Evolutionary conservation across 1,139 yeast genomes (phyloP).

Genomic region (Lodderomyces parapsilosis): DNA sequence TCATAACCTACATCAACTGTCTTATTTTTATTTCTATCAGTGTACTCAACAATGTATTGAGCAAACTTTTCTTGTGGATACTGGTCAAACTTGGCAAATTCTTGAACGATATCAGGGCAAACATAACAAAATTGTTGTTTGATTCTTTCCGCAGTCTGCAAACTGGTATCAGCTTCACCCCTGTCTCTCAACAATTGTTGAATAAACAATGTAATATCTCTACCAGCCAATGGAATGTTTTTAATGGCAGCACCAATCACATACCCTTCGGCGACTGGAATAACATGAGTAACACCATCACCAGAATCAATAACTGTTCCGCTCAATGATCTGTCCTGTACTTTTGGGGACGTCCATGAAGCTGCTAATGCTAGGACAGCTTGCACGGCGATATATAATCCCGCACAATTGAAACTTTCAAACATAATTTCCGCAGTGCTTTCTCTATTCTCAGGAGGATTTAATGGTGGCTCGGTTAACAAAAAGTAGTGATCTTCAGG

Average conservation of each 20-base stretch:
- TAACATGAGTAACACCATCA: slow-evolving; percentile 97
- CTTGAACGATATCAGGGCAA: slow-evolving; percentile 96
- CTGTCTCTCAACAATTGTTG: slow-evolving; percentile 94
- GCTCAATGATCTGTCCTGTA: slow-evolving; percentile 89
- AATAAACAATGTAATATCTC: slow-evolving; percentile 92
- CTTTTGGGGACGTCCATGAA: slow-evolving; percentile 97
- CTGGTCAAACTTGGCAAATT: slow-evolving; percentile 89
- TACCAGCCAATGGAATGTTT: slow-evolving; percentile 96
- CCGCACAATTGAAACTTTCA: slow-evolving; percentile 98
- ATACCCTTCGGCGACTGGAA: slow-evolving; percentile 99
- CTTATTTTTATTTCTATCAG: slow-evolving; percentile 63
- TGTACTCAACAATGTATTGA: slow-evolving; percentile 81
- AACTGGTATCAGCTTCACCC: slow-evolving; percentile 91
- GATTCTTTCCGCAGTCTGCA: slow-evolving; percentile 93
- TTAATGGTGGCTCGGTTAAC: slow-evolving; percentile 95
- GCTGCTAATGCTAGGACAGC: slow-evolving; percentile 98
- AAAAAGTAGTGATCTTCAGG: slow-evolving; percentile 98
- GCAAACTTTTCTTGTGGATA: slow-evolving; percentile 90
- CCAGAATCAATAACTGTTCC: slow-evolving; percentile 99
- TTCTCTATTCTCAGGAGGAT: slow-evolving; percentile 98
- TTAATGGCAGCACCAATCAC: slow-evolving; percentile 97
- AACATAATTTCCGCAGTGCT: slow-evolving; percentile 98
- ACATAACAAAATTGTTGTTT: slow-evolving; percentile 97
- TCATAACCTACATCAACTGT: slow-evolving; percentile 95
- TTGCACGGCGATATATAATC: slow-evolving; percentile 96